Evolutionary conservation across 768 basidiomycete species (phyloP).

Genomic region (Suillus decipiens): DNA sequence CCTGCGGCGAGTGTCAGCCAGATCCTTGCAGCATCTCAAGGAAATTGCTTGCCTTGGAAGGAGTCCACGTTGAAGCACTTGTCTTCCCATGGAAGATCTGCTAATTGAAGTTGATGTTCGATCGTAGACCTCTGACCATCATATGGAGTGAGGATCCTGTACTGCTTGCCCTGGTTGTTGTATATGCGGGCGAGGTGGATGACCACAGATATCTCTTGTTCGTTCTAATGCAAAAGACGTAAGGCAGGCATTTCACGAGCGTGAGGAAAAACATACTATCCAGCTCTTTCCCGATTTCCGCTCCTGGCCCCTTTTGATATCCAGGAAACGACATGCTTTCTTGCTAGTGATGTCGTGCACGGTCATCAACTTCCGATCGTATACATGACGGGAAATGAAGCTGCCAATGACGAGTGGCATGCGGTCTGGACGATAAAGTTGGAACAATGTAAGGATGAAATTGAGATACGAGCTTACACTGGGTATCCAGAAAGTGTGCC

Average conservation of each 20-base stretch:
- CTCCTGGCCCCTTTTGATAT: conserved; percentile 38
- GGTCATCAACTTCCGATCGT: conserved; percentile 59
- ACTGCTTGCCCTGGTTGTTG: conserved; percentile 45
- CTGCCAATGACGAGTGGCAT: conserved; percentile 77
- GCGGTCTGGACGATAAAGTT: conserved; percentile 53
- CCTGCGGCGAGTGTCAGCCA: conserved; percentile 43
- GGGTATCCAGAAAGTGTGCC: conserved; percentile 62
- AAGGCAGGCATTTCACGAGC: not conserved
- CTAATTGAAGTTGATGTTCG: conserved; percentile 52
- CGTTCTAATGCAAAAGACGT: conserved; percentile 51
- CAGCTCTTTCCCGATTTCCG: conserved; percentile 34
- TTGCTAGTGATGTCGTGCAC: conserved; percentile 44
- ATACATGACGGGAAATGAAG: conserved; percentile 69
- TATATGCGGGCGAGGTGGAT: conserved; percentile 56
- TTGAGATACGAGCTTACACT: conserved; percentile 52
- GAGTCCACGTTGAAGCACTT: conserved; percentile 78
- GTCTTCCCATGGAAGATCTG: conserved; percentile 55
- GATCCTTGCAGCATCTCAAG: conserved; percentile 4
- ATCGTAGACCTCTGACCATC: conserved; percentile 64
- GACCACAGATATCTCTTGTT: conserved; percentile 51
- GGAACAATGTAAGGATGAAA: conserved; percentile 1
- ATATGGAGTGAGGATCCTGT: conserved; percentile 78
- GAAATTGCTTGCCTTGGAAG: conserved; percentile 63
- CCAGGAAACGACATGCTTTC: conserved; percentile 39
- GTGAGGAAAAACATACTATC: conserved; percentile 5